Conservation (phyloP, 176 grass and related monocot genomes). For the Cymbopogon citratus region DNA sequence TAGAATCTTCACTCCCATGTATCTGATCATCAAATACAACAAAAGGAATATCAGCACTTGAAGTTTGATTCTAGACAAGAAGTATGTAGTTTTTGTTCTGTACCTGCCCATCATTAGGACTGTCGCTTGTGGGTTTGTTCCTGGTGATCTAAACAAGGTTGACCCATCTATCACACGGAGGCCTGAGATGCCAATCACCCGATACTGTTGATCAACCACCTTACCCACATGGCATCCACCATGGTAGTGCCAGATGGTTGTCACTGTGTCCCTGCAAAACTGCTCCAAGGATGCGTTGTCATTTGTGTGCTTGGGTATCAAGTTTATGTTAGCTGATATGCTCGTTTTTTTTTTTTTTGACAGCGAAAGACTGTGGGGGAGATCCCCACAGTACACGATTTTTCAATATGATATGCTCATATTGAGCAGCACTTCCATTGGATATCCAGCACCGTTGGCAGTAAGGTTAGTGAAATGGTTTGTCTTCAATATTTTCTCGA, state of each 20-base stretch:
- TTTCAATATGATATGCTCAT: conserved; percentile 60
- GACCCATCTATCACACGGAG: conserved; percentile 69
- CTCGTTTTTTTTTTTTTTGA: too few species aligned
- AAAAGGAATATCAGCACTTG: neutral
- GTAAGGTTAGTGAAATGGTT: conserved; percentile 48
- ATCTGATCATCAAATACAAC: conserved; percentile 35
- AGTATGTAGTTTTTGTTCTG: neutral
- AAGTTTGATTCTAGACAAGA: conserved; percentile 20
- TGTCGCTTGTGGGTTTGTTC: conserved; percentile 79
- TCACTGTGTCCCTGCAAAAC: conserved; percentile 71
- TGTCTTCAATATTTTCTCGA: conserved; percentile 53
- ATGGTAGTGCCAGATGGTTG: conserved; percentile 92
- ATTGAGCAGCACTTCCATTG: conserved; percentile 59
- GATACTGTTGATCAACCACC: conserved; percentile 56
- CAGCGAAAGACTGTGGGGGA: too few species aligned
- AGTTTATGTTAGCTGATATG: conserved; percentile 63
- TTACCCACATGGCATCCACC: conserved; percentile 75
- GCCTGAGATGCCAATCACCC: conserved; percentile 41
- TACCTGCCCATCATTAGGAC: conserved; percentile 91
- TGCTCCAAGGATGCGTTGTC: conserved; percentile 70
- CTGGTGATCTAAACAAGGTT: conserved; percentile 50
- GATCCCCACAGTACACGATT: too few species aligned
- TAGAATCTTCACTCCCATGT: conserved; percentile 83
- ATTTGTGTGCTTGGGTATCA: conserved; percentile 80
- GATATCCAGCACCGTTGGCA: conserved; percentile 17